Evolutionary conservation across 1,139 yeast species (phyloP).

Genomic region (Ashbya aceris): DNA sequence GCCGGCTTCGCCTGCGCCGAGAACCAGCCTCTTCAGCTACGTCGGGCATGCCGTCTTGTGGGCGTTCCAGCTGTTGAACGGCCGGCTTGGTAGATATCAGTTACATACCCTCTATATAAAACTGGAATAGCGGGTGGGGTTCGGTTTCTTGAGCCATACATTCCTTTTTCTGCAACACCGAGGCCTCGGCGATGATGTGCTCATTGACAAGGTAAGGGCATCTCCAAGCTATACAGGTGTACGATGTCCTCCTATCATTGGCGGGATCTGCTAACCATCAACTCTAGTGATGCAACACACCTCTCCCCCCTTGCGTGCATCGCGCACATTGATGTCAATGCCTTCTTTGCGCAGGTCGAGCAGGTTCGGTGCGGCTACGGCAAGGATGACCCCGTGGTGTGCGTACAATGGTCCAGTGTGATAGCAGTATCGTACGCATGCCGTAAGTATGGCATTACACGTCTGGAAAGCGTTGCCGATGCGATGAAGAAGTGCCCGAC

Average conservation of each 20-base stretch:
- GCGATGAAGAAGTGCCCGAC: conserved; percentile 71
- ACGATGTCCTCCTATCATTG: conserved; percentile 36
- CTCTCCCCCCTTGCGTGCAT: conserved; percentile 68
- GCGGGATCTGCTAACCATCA: conserved; percentile 41
- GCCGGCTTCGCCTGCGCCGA: neutral
- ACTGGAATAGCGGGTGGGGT: neutral
- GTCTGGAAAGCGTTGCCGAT: conserved; percentile 63
- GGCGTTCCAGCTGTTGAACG: neutral
- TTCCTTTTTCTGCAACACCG: too few relatives aligned
- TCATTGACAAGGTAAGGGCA: too few relatives aligned
- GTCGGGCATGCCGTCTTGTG: neutral
- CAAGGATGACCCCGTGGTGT: conserved; percentile 73
- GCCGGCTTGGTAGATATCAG: neutral
- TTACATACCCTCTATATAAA: neutral
- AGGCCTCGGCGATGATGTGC: too few relatives aligned
- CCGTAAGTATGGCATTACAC: conserved; percentile 64
- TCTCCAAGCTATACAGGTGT: too few relatives aligned
- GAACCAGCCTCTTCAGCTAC: neutral
- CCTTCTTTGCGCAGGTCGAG: conserved; percentile 93
- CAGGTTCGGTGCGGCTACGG: conserved; percentile 61
- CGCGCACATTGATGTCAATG: conserved; percentile 84
- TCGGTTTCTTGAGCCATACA: too few relatives aligned
- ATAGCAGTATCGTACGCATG: conserved; percentile 93
- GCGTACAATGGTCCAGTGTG: conserved; percentile 85
- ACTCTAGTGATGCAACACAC: conserved; percentile 39